phyloP scores from a whole-genome alignment of 2,329 filamentous ascomycete species.

The Aspergillus fumigatiaffinis region DNA sequence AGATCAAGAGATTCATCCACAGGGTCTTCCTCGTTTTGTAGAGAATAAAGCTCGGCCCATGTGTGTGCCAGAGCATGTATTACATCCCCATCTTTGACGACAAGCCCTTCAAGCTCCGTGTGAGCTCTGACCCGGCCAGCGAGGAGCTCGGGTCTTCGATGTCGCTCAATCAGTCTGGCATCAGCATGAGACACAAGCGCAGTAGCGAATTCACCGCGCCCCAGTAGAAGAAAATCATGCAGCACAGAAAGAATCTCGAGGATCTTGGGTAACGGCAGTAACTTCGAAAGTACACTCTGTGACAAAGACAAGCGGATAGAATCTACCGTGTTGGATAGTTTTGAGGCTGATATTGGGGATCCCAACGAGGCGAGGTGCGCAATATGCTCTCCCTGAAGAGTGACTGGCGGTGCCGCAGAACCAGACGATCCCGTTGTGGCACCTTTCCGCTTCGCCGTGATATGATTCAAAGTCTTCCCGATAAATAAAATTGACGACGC shows the following conservation, averaged over 20 bases:
- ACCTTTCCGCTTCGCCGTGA: conserved; percentile 53
- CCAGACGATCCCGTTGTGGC: conserved; percentile 29
- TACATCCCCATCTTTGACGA: conserved; percentile 84
- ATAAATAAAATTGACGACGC: conserved; percentile 86
- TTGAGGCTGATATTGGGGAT: conserved; percentile 69
- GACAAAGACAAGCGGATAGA: conserved; percentile 78
- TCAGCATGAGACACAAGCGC: conserved; percentile 83
- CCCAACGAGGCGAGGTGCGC: conserved; percentile 63
- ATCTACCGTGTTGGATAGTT: conserved; percentile 67
- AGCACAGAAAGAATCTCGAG: conserved; percentile 72
- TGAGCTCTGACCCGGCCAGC: conserved; percentile 49
- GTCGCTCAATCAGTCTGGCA: conserved; percentile 68
- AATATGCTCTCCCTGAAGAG: conserved; percentile 38
- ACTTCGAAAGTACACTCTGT: conserved; percentile 73
- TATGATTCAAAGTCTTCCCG: conserved; percentile 82
- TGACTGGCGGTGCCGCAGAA: conserved; percentile 58
- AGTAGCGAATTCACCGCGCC: conserved; percentile 86
- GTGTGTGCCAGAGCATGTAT: conserved; percentile 70
- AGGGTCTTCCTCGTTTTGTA: conserved; percentile 73
- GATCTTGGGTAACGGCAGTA: conserved; percentile 74
- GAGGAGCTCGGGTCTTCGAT: conserved; percentile 53
- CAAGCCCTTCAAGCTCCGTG: conserved; percentile 58
- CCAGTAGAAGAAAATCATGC: conserved; percentile 81
- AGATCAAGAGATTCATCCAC: conserved; percentile 73
- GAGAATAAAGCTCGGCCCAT: conserved; percentile 73